Evolutionary conservation across 495 filamentous ascomycete genomes (phyloP).

Genomic region (Penicillium bialowiezense): DNA sequence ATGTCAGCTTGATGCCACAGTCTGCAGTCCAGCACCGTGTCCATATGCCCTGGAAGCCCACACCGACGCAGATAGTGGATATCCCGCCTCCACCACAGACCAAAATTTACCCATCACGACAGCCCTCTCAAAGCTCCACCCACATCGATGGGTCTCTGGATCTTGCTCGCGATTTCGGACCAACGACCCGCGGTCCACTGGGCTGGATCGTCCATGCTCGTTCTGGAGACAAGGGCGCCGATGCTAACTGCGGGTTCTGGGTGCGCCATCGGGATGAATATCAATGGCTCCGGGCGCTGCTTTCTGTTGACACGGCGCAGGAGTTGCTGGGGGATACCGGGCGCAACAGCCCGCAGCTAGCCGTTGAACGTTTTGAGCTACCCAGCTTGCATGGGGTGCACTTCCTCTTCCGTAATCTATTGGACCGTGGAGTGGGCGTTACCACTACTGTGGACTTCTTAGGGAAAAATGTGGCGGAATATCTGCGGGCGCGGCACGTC

Average conservation of each 20-base stretch:
- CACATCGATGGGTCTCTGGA: slow-evolving; percentile 12
- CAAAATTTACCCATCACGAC: slow-evolving; percentile 31
- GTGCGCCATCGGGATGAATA: slow-evolving; percentile 49
- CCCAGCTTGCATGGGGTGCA: slow-evolving; percentile 44
- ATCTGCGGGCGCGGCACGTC: slow-evolving; percentile 44
- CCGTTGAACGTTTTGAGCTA: slow-evolving; percentile 53
- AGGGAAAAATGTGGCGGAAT: slow-evolving; percentile 58
- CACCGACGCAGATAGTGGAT: slow-evolving; percentile 17
- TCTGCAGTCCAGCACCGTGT: slow-evolving; percentile 34
- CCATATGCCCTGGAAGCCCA: slow-evolving; percentile 38
- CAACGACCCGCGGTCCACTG: slow-evolving; percentile 39
- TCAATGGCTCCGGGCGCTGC: slow-evolving; percentile 46
- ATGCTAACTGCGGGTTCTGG: slow-evolving; percentile 55
- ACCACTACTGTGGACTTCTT: slow-evolving; percentile 50
- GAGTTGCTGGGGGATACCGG: slow-evolving; percentile 42
- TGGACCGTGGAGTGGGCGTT: slow-evolving; percentile 53
- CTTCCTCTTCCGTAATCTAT: slow-evolving; percentile 52
- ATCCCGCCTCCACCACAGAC: slow-evolving; percentile 34
- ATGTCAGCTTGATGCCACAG: slow-evolving; percentile 41
- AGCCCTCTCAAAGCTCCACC: slow-evolving; percentile 25
- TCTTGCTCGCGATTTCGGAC: slow-evolving; percentile 32
- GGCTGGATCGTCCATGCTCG: slow-evolving; percentile 48
- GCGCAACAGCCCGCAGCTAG: slow-evolving; percentile 32
- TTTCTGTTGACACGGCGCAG: slow-evolving; percentile 36
- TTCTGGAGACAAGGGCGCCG: slow-evolving; percentile 52